Evolutionary conservation across 768 basidiomycete species (phyloP).

Genomic region (Mycena olivaceomarginata): DNA sequence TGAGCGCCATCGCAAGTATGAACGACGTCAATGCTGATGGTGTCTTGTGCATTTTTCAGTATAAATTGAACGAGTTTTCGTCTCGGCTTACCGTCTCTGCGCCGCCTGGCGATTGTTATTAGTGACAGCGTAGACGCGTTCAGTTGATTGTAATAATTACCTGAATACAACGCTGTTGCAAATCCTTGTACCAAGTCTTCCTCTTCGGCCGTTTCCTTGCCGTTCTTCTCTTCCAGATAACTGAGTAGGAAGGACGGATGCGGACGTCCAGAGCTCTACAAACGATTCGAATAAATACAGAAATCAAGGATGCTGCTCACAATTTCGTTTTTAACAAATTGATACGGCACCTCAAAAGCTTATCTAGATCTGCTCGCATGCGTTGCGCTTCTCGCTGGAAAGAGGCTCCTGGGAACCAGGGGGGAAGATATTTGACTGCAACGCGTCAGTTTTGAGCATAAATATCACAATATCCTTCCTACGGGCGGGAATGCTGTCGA

Average conservation of each 20-base stretch:
- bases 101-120: conserved; percentile 43
- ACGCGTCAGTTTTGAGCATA: neutral
- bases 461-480: conserved; percentile 30
- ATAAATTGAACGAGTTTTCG: neutral
- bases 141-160: conserved; percentile 15
- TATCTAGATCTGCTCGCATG: conserved; percentile 51
- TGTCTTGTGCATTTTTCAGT: conserved; percentile 43
- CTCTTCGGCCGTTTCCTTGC: conserved; percentile 41
- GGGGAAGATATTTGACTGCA: conserved; percentile 54
- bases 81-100: conserved; percentile 52
- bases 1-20: conserved; percentile 60
- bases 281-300: neutral
- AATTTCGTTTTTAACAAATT: conserved; percentile 53
- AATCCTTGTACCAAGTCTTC: conserved; percentile 55
- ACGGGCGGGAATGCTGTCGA: conserved; percentile 53
- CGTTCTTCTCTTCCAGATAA: conserved; percentile 47
- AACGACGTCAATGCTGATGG: conserved; percentile 56
- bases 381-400: conserved; percentile 50
- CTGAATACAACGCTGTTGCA: conserved; percentile 54
- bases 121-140: neutral
- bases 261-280: conserved; percentile 43
- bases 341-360: conserved; percentile 53
- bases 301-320: conserved; percentile 31
- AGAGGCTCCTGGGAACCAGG: conserved; percentile 54
- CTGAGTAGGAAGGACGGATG: conserved; percentile 47